These are phyloP conservation scores for Hypomontagnella monticulosa DNA, from an alignment of 495 filamentous ascomycete genomes.

Conservation along the genomic window DNA sequence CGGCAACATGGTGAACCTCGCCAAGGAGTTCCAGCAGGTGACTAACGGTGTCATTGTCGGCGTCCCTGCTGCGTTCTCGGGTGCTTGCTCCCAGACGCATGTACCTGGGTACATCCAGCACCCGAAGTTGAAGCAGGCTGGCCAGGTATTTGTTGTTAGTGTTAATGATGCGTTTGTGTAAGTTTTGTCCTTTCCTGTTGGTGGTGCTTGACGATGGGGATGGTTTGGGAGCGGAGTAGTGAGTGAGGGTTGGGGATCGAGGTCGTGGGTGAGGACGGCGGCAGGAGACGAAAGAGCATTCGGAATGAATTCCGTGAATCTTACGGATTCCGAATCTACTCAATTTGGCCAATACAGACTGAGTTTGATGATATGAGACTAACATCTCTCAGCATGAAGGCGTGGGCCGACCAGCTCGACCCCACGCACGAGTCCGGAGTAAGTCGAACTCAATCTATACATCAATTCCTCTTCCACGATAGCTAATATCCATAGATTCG, in stretches of 20 bases:
- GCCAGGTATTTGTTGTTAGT: slow-evolving; percentile 83
- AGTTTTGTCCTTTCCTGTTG: slow-evolving; percentile 47
- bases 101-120: slow-evolving; percentile 84
- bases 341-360: neutral
- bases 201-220: neutral
- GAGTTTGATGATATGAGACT: neutral
- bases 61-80: slow-evolving; percentile 88
- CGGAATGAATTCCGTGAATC: neutral
- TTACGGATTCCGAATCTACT: neutral
- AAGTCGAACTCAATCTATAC: slow-evolving; percentile 50
- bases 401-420: slow-evolving; percentile 80
- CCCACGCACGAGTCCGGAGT: slow-evolving; percentile 76
- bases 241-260: neutral
- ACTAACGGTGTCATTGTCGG: slow-evolving; percentile 83
- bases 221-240: neutral
- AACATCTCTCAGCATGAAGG: slow-evolving; percentile 73
- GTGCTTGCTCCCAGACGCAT: slow-evolving; percentile 80
- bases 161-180: slow-evolving; percentile 98
- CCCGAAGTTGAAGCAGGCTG: slow-evolving; percentile 75
- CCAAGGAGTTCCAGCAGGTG: slow-evolving; percentile 68
- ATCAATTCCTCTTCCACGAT: neutral
- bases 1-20: slow-evolving; percentile 88
- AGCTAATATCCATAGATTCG: slow-evolving; percentile 62
- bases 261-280: no score
- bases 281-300: no score